Percentiles rank a stretch among this genome's conserved stretches.
These are phyloP conservation scores for Tirmania nivea DNA, from an alignment of 495 filamentous ascomycete genomes.

Conservation along the genomic window DNA sequence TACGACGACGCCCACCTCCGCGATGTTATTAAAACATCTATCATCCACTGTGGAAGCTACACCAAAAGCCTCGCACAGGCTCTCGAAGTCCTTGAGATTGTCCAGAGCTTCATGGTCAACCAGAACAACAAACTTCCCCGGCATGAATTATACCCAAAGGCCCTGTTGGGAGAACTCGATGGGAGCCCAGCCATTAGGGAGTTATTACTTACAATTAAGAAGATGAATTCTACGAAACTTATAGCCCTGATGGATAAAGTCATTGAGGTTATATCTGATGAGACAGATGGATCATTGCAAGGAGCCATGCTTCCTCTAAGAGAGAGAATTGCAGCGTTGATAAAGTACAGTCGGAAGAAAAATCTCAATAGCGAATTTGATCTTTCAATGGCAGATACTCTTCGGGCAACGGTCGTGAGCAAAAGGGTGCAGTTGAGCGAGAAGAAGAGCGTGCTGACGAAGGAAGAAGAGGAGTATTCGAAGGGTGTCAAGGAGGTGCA, in stretches of 20 bases:
- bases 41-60: constrained; percentile 22
- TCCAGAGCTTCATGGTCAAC: constrained; percentile 25
- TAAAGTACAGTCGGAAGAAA: constrained; percentile 22
- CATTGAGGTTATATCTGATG: constrained; percentile 17
- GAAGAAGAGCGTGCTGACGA: constrained; percentile 48
- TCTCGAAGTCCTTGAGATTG: constrained; percentile 25
- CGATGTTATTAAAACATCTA: constrained; percentile 18
- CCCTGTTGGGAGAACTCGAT: constrained; percentile 34
- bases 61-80: constrained; percentile 28
- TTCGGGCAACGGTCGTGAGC: constrained; percentile 67
- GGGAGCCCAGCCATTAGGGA: constrained; percentile 31
- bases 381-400: constrained; percentile 33
- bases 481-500: constrained; percentile 45
- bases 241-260: constrained; percentile 12
- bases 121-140: constrained; percentile 21
- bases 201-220: constrained; percentile 29
- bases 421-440: constrained; percentile 73
- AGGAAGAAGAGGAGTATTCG: constrained; percentile 58
- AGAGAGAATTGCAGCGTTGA: constrained; percentile 21
- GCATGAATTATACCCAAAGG: constrained; percentile 35
- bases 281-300: constrained; percentile 14
- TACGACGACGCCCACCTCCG: constrained; percentile 30
- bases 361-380: constrained; percentile 44
- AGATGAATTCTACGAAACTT: constrained; percentile 26
- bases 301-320: constrained; percentile 17